Conservation (phyloP, 2,329 filamentous ascomycete genomes). For the Chrysoporthe deuterocubensis region DNA sequence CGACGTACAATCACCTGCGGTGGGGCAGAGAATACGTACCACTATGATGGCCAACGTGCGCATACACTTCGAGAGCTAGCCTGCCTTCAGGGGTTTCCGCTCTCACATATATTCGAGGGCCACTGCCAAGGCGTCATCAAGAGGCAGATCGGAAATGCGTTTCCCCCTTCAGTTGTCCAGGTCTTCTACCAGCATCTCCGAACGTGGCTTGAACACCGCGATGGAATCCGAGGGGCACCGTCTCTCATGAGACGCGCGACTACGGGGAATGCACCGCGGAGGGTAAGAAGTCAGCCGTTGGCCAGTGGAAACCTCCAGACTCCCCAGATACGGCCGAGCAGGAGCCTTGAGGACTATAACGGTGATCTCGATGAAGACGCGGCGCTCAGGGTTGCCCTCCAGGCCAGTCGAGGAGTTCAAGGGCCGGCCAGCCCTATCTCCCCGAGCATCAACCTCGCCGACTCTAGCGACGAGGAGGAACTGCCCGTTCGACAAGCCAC, state of each 20-base stretch:
- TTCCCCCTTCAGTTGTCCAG: slow-evolving; percentile 63
- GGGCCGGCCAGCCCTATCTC: background rate
- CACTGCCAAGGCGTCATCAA: slow-evolving; percentile 43
- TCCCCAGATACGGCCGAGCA: background rate
- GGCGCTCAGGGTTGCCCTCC: background rate
- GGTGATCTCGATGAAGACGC: background rate
- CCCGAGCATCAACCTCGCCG: background rate
- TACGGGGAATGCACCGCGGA: too few relatives aligned
- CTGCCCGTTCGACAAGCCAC: background rate
- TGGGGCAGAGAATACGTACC: slow-evolving; percentile 60
- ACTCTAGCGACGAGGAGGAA: background rate
- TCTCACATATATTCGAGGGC: slow-evolving; percentile 59
- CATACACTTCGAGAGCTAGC: slow-evolving; percentile 74
- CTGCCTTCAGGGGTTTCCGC: slow-evolving; percentile 70
- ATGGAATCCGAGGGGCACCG: slow-evolving; percentile 38
- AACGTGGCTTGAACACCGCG: slow-evolving; percentile 48
- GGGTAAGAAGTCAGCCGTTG: background rate
- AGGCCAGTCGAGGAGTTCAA: slow-evolving; percentile 36
- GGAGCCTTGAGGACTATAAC: background rate
- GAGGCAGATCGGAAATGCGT: slow-evolving; percentile 79
- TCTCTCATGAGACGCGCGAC: too few relatives aligned
- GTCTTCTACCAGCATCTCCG: slow-evolving; percentile 54
- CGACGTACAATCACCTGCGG: slow-evolving; percentile 66
- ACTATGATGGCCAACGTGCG: slow-evolving; percentile 64
- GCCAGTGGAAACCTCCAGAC: too few relatives aligned